Evolutionary conservation across 371 early-diverging fungal species (phyloP), one percentile per base, ranked within the genome.

Genomic region (Actinomucor elegans): DNA sequence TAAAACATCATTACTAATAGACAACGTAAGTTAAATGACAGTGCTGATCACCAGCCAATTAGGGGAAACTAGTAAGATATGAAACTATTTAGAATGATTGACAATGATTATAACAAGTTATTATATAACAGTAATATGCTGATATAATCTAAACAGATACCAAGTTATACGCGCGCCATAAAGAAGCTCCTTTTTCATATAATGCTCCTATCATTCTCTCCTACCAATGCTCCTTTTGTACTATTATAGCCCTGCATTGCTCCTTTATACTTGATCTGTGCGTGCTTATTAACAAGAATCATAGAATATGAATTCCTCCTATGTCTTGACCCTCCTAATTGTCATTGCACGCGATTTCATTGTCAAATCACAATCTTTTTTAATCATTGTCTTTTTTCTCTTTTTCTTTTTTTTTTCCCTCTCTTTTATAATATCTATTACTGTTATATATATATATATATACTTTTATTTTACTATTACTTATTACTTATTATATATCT

Each of bases 71-170:
- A n/a, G n/a, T n/a, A n/a, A n/a, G n/a, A n/a, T n/a, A n/a, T n/a
- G n/a, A n/a, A n/a, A n/a, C n/a, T n/a, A n/a, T n/a, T n/a, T n/a
- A n/a, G n/a, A n/a, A n/a, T n/a, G n/a, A n/a, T n/a, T n/a, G n/a
- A n/a, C n/a, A n/a, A n/a, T n/a, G n/a, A n/a, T n/a, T n/a, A n/a
- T n/a, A n/a, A n/a, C n/a, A n/a, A n/a, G n/a, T n/a, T n/a, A n/a
- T n/a, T n/a, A n/a, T n/a, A n/a, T n/a, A 54, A 45, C 58, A 58
- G 58, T 58, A 58, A 46, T 52, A 58, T 5, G 58, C 58, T 58
- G 58, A 58, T 58, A 31, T 43, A 27, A 50, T 35, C 35, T 38
- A 46, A 37, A 46, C 29, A 44, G 45, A 35, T 11, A 55, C 23
- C 37, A 28, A 17, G 45, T 36, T 42, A n/a, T n/a, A n/a, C 51